Base-by-base conservation (phyloP, 2,329 filamentous ascomycete species). In the Fragosphaeria purpurea region DNA sequence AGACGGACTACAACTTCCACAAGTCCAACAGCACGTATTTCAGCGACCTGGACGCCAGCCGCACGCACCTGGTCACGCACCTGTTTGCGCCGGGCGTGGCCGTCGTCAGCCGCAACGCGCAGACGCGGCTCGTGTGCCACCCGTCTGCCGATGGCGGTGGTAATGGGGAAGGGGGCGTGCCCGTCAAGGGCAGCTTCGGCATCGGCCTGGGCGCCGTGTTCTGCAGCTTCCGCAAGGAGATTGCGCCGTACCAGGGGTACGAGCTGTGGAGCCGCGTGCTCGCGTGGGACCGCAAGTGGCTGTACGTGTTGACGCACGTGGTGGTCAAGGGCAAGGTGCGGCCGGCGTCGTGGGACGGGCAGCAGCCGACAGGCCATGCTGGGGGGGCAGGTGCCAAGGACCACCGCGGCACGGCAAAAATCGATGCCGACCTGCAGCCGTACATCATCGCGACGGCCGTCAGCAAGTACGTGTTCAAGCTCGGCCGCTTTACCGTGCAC, bases 381-480 rank as follows among this genome's bases (percentile, higher is more conserved):
- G 22, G 22, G 22, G 22, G 22, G 22, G 22, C 22, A 2, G 3
- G 3, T 22, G 22, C 22, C 22, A 22, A 22, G 22, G 22, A 3
- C 22, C 22, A 3, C 22, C 22, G 3, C 22, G 22, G 22, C 22
- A 37, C 35, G 7, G 7, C 7, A 11, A 2, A 7, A 11, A 7
- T 11, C 2, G 41, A 65, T 67, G 32, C 63, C 2, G 59, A 62
- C 44, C 79, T 78, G 64, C 73, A 80, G 63, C 81, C 77, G 65
- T 80, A 77, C 53, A 75, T 91, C 40, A 76, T 85, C 58, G 87
- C 86, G 1, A 83, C 83, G 0, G 82, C 82, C 1, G 66, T 91
- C 42, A 83, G 79, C 69, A 90, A 89, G 70, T 91, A 91, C 64
- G 86, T 91, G 41, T 82, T 88, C 64, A 91, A 91, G 71, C 74